Percentiles rank a stretch among this genome's conserved stretches.
These are phyloP conservation scores for Gossypium stocksii DNA, from an alignment of 345 rosid species.

Conservation along the genomic window DNA sequence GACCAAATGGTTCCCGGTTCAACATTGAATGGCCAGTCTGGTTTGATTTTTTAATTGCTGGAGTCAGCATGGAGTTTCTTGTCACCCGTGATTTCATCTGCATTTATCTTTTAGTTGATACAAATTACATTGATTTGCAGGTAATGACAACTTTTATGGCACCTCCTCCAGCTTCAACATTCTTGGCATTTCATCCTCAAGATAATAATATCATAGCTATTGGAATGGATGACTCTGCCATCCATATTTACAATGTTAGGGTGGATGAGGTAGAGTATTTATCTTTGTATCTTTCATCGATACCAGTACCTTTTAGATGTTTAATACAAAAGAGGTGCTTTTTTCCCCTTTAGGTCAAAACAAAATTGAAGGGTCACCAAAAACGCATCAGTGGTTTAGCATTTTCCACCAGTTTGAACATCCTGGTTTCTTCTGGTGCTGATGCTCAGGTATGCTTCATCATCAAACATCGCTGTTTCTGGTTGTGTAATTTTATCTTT, in stretches of 20 bases:
- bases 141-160: slow-evolving; percentile 60
- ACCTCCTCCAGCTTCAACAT: slow-evolving; percentile 57
- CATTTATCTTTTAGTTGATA: not conserved
- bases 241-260: slow-evolving; percentile 51
- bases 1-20: not conserved
- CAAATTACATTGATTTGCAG: slow-evolving; percentile 23
- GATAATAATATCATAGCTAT: slow-evolving; percentile 56
- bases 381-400: slow-evolving; percentile 76
- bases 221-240: slow-evolving; percentile 54
- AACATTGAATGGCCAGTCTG: not conserved
- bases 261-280: slow-evolving; percentile 46
- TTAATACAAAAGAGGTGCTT: not conserved
- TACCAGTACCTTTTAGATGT: not conserved
- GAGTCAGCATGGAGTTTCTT: not conserved
- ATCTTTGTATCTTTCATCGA: not conserved
- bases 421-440: slow-evolving; percentile 77
- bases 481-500: not conserved
- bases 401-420: slow-evolving; percentile 53
- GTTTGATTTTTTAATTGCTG: not conserved
- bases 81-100: not conserved
- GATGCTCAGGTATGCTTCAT: slow-evolving; percentile 69
- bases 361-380: slow-evolving; percentile 71
- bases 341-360: slow-evolving; percentile 47
- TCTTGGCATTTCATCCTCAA: slow-evolving; percentile 52
- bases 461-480: not conserved